Percentiles rank a stretch among this genome's conserved stretches.
Conservation (phyloP, 1,139 yeast species). For the Sporopachydermia cereana region DNA sequence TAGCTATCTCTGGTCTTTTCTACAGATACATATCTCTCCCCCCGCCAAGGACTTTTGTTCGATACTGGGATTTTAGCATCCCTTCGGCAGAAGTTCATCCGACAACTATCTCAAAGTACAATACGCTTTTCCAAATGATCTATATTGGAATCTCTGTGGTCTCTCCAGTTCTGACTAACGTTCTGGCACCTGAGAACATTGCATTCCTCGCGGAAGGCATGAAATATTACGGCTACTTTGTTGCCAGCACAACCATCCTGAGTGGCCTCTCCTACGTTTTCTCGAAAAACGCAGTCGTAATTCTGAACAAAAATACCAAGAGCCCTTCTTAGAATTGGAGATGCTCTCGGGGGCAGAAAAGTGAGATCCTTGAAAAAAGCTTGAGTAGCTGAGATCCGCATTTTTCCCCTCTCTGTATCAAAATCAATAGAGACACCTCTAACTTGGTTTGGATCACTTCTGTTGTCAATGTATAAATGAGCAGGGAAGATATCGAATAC, state of each 20-base stretch:
- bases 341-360: too few relatives aligned
- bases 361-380: too few relatives aligned
- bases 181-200: slow-evolving; percentile 18
- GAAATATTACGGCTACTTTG: slow-evolving; percentile 39
- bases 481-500: too few relatives aligned
- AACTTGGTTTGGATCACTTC: too few relatives aligned
- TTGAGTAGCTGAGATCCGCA: too few relatives aligned
- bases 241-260: slow-evolving; percentile 63
- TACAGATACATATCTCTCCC: slow-evolving; percentile 68
- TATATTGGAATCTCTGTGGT: slow-evolving; percentile 70
- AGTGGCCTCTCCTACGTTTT: slow-evolving; percentile 74
- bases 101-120: slow-evolving; percentile 73
- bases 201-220: slow-evolving; percentile 12
- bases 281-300: slow-evolving; percentile 54
- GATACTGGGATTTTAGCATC: slow-evolving; percentile 67
- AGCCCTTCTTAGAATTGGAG: too few relatives aligned
- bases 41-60: slow-evolving; percentile 55
- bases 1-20: slow-evolving; percentile 66
- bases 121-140: slow-evolving; percentile 87
- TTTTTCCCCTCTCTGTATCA: too few relatives aligned
- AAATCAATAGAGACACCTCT: too few relatives aligned
- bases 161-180: slow-evolving; percentile 42
- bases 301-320: slow-evolving; percentile 27
- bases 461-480: too few relatives aligned
- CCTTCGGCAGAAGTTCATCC: slow-evolving; percentile 89